Conservation (phyloP, 2,329 filamentous ascomycete species). For the Didymella arachidicola region DNA sequence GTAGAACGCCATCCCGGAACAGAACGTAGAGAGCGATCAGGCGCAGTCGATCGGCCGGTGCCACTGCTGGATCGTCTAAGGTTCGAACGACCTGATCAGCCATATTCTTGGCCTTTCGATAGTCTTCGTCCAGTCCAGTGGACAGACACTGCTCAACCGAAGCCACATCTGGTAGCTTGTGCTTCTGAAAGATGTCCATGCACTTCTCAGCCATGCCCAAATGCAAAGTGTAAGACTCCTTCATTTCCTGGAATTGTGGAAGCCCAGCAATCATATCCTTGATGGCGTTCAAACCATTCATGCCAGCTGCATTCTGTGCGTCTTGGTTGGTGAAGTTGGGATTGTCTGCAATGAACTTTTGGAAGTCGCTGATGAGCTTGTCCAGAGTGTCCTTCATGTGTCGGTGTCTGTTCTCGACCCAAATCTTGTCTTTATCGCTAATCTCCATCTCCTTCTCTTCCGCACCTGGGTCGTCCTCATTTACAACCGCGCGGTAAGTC, state of each 20-base stretch:
- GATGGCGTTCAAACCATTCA: slow-evolving; percentile 90
- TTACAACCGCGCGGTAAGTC: slow-evolving; percentile 80
- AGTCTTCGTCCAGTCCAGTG: slow-evolving; percentile 92
- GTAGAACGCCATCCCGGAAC: slow-evolving; percentile 83
- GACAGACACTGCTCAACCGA: slow-evolving; percentile 83
- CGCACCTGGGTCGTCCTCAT: slow-evolving; percentile 73
- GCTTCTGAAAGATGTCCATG: slow-evolving; percentile 88
- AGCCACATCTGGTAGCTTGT: slow-evolving; percentile 86
- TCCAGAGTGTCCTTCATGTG: slow-evolving; percentile 99
- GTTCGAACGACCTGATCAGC: slow-evolving; percentile 84
- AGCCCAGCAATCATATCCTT: slow-evolving; percentile 96
- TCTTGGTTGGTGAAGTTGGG: slow-evolving; percentile 85
- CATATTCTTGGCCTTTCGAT: slow-evolving; percentile 87
- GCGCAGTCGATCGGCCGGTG: slow-evolving; percentile 77
- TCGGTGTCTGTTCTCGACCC: slow-evolving; percentile 90
- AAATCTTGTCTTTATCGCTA: slow-evolving; percentile 87
- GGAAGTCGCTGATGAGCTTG: slow-evolving; percentile 90
- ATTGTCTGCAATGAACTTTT: slow-evolving; percentile 88
- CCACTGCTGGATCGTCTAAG: slow-evolving; percentile 83
- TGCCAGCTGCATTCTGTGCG: slow-evolving; percentile 72
- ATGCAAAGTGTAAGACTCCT: slow-evolving; percentile 92
- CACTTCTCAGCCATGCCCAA: slow-evolving; percentile 96
- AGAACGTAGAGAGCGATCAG: slow-evolving; percentile 86
- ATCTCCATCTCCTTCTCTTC: slow-evolving; percentile 93
- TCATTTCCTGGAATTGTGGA: slow-evolving; percentile 93